A percentile compares a stretch with the other conserved stretches of the same genome.
These are phyloP conservation scores for Cenococcum geophilum DNA, from an alignment of 495 filamentous ascomycete genomes.

Conservation along the genomic window DNA sequence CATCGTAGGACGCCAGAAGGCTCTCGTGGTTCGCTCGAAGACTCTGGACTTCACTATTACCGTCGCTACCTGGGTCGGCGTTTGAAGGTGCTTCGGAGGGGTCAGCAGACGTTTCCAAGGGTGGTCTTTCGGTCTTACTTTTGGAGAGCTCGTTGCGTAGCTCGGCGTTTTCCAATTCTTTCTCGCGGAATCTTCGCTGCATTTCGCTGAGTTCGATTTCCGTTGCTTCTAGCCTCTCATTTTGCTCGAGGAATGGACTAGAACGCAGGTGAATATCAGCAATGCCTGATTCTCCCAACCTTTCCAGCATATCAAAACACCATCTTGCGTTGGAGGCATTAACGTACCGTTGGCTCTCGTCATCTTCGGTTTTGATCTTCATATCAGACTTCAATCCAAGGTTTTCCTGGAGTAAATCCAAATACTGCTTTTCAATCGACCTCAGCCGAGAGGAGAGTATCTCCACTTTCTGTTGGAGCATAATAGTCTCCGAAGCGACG, in stretches of 20 bases:
- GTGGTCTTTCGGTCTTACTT: constrained; percentile 19
- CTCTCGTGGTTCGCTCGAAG: constrained; percentile 24
- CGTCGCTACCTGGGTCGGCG: constrained; percentile 18
- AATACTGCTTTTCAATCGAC: constrained; percentile 33
- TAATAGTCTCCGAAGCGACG: constrained; percentile 20
- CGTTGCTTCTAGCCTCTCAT: constrained; percentile 34
- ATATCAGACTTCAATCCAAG: constrained; percentile 32
- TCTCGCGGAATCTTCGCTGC: constrained; percentile 21
- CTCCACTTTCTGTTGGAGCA: constrained; percentile 34
- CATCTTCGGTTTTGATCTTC: constrained; percentile 19
- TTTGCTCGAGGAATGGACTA: constrained; percentile 31
- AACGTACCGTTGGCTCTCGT: constrained; percentile 21
- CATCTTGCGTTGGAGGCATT: background rate
- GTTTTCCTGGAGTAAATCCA: constrained; percentile 36
- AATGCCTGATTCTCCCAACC: too few relatives aligned
- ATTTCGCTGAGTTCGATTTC: constrained; percentile 23
- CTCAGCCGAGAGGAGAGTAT: constrained; percentile 24
- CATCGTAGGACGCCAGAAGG: constrained; percentile 40
- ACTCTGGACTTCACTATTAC: constrained; percentile 6
- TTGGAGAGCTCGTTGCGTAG: constrained; percentile 47
- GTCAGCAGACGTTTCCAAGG: too few relatives aligned
- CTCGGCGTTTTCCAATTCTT: constrained; percentile 25
- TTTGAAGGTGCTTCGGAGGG: background rate
- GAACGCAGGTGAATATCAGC: too few relatives aligned
- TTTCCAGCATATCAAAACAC: background rate